Percentiles rank a stretch among this genome's conserved stretches.
Conservation (phyloP, 2,329 filamentous ascomycete genomes). For the Emericellopsis atlantica region DNA sequence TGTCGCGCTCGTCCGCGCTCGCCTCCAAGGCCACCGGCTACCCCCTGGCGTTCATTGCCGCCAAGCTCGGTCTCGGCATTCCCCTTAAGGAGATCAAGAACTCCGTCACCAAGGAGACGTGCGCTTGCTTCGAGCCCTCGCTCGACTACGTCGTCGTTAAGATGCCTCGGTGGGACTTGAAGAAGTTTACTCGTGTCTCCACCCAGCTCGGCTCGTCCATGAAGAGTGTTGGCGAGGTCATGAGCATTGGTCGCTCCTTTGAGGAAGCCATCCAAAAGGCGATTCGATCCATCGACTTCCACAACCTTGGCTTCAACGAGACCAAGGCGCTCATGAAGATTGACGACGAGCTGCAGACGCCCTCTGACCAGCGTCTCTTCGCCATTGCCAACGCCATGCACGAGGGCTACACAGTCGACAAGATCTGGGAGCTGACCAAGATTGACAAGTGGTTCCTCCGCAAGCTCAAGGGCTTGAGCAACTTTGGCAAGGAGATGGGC, state of each 20-base stretch:
- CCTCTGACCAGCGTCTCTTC: conserved; percentile 93
- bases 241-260: conserved; percentile 94
- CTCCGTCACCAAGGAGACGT: conserved; percentile 88
- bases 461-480: conserved; percentile 79
- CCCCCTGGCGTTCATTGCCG: conserved; percentile 89
- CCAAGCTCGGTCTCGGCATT: conserved; percentile 89
- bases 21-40: conserved; percentile 97
- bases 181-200: conserved; percentile 96
- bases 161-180: conserved; percentile 97
- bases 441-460: conserved; percentile 98
- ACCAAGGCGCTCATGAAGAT: conserved; percentile 90
- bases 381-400: conserved; percentile 98
- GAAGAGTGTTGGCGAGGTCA: conserved; percentile 99
- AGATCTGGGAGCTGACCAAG: conserved; percentile 96
- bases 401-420: conserved; percentile 82
- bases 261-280: conserved; percentile 98
- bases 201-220: conserved; percentile 94
- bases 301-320: conserved; percentile 90
- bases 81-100: conserved; percentile 95
- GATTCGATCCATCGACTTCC: conserved; percentile 87
- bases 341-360: conserved; percentile 90
- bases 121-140: conserved; percentile 95
- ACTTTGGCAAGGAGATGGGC: conserved; percentile 74
- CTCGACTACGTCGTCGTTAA: conserved; percentile 98
- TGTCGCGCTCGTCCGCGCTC: conserved; percentile 88